A percentile compares a stretch with the other conserved stretches of the same genome.
phyloP scores from a whole-genome alignment of 495 filamentous ascomycete species.

The Niebla homalea region DNA sequence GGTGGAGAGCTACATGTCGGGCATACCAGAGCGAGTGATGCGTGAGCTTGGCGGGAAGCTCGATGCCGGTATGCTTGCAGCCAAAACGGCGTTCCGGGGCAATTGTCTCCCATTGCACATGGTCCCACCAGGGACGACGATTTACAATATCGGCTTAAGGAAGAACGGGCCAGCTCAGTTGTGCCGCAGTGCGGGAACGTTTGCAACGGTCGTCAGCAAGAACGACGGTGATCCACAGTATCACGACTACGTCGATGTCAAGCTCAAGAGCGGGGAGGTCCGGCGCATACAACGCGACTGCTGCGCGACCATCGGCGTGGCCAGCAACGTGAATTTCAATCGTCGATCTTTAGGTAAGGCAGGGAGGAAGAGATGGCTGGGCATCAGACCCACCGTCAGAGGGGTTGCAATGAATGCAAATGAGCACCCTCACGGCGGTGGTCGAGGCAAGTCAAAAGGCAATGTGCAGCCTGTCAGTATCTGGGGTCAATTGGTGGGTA shows the following conservation, averaged over 20 bases:
- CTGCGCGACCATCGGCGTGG: slow-evolving; percentile 83
- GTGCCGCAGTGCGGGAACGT: slow-evolving; percentile 86
- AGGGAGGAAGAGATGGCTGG: slow-evolving; percentile 80
- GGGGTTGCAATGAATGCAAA: slow-evolving; percentile 95
- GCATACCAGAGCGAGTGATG: slow-evolving; percentile 73
- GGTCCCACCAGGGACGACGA: slow-evolving; percentile 80
- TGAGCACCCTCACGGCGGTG: slow-evolving; percentile 97
- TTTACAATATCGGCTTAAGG: slow-evolving; percentile 77
- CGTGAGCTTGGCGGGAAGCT: slow-evolving; percentile 79
- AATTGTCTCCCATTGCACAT: slow-evolving; percentile 92
- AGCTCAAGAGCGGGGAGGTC: slow-evolving; percentile 83
- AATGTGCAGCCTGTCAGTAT: slow-evolving; percentile 87
- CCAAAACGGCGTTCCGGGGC: slow-evolving; percentile 84
- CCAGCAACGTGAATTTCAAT: slow-evolving; percentile 85
- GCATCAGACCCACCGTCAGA: slow-evolving; percentile 85
- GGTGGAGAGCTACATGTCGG: slow-evolving; percentile 77
- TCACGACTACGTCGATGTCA: slow-evolving; percentile 53
- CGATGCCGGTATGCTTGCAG: slow-evolving; percentile 88
- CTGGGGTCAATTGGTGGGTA: slow-evolving; percentile 85
- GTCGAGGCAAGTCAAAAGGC: slow-evolving; percentile 96
- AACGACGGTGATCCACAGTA: slow-evolving; percentile 27
- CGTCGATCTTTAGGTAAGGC: slow-evolving; percentile 89
- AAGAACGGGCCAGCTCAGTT: slow-evolving; percentile 65
- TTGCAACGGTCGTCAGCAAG: slow-evolving; percentile 74
- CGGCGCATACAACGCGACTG: slow-evolving; percentile 78